These are phyloP conservation scores for Pseudognaphalium luteoalbum DNA, from an alignment of 129 eudicot species.

Conservation along the genomic window DNA sequence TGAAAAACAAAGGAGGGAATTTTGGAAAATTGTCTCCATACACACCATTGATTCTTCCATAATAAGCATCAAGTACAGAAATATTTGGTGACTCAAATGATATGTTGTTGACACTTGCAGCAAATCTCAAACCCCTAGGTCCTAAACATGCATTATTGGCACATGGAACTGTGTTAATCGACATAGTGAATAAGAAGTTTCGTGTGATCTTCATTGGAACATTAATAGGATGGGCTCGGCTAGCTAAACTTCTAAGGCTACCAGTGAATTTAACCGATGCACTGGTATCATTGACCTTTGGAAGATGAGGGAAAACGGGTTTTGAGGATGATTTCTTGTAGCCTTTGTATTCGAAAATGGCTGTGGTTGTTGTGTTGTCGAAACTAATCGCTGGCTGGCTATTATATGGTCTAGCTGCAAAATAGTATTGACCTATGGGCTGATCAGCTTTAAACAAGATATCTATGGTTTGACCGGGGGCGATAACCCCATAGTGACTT, in stretches of 20 bases:
- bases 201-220: constrained; percentile 27
- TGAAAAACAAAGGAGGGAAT: constrained; percentile 41
- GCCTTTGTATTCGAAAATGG: constrained; percentile 37
- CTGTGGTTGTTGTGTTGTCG: constrained; percentile 44
- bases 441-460: constrained; percentile 53
- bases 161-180: constrained; percentile 26
- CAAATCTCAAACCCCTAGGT: constrained; percentile 25
- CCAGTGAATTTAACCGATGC: constrained; percentile 29
- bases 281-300: constrained; percentile 29
- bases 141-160: constrained; percentile 25
- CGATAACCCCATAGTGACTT: constrained; percentile 31
- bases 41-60: constrained; percentile 38
- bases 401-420: constrained; percentile 39
- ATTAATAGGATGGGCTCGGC: constrained; percentile 18
- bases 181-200: constrained; percentile 12
- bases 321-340: constrained; percentile 11
- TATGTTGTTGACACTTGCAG: constrained; percentile 48
- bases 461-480: constrained; percentile 63
- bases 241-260: constrained; percentile 26
- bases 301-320: constrained; percentile 37
- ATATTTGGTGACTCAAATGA: constrained; percentile 24
- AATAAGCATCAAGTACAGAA: constrained; percentile 41
- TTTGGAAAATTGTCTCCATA: constrained; percentile 39
- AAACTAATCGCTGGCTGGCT: constrained; percentile 18
- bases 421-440: constrained; percentile 40